Evolutionary conservation across 352 stramenopile genomes (phyloP), one percentile per base, ranked within the genome.

Genomic region (Pythium sp.): DNA sequence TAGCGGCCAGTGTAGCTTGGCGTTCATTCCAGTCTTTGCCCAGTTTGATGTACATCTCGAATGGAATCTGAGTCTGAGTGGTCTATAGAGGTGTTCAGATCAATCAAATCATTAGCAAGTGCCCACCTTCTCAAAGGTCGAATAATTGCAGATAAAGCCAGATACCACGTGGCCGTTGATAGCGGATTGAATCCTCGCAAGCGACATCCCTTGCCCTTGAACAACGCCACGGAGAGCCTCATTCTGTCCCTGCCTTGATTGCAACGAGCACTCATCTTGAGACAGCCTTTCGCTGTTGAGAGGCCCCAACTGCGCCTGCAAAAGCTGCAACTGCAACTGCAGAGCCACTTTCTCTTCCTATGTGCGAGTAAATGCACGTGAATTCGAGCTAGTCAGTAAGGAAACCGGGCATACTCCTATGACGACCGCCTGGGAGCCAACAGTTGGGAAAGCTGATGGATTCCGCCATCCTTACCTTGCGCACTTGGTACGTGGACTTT

Each of bases 401-500:
- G 38, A 46, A 6, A 5, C 38, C 6, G 38, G 11, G 18, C 12
- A 46, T 46, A 20, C 38, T 46, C 38, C 5, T 12, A 18, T 46
- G 38, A 12, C 12, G 38, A 6, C 20, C 12, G 38, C 18, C 18
- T 46, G 38, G 38, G 38, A 46, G 2, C 38, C 38, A 46, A 46
- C 38, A 46, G 12, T 46, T 6, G 14, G 38, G 38, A 6, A 46
- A 46, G 38, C 12, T 46, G 14, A 18, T 46, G 18, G 38, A 46
- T 22, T 22, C 43, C 20, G 6, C 5, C 43, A 4, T 41, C 12
- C 34, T 41, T 51, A 51, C 43, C 43, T 22, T 51, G 43, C 43
- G 43, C 43, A 51, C 43, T 24, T 51, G 43, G 43, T 51, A 51
- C 43, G 43, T 51, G 43, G 43, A 51, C 18, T 51, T 51, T 51